A percentile compares a stretch with the other conserved stretches of the same genome.
phyloP scores from a whole-genome alignment of 1,284 basidiomycete genomes.

The Paramarasmius palmivorus region DNA sequence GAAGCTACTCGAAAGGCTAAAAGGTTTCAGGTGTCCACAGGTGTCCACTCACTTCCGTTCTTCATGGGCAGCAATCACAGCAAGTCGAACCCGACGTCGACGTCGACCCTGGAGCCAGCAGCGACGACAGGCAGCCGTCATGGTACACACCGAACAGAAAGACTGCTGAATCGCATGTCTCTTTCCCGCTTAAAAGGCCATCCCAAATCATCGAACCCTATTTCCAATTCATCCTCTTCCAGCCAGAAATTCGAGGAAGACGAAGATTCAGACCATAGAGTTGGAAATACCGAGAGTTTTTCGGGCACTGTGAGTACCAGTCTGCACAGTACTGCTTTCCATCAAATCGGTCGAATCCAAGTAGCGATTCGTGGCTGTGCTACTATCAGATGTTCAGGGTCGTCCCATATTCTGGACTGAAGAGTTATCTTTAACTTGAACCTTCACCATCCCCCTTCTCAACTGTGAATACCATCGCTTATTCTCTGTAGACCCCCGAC shows the following conservation, averaged over 20 bases:
- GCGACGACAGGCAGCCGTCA: not conserved
- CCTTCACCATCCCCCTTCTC: too few species aligned
- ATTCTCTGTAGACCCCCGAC: too few species aligned
- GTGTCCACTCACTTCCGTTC: too few species aligned
- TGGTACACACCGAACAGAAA: not conserved
- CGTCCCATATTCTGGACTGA: too few species aligned
- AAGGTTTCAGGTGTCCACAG: too few species aligned
- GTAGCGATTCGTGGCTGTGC: too few species aligned
- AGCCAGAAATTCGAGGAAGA: not conserved
- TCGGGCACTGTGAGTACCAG: not conserved
- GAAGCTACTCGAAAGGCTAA: too few species aligned
- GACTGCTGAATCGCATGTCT: constrained; percentile 2
- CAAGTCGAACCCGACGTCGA: not conserved
- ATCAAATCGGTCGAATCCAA: not conserved
- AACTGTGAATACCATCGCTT: too few species aligned
- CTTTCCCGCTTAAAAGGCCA: not conserved
- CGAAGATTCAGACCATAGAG: not conserved
- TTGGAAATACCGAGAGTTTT: not conserved
- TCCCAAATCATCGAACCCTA: not conserved
- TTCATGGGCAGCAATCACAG: constrained; percentile 1
- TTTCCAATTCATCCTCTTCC: not conserved
- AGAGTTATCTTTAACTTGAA: too few species aligned
- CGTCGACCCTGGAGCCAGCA: not conserved
- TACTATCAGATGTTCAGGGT: too few species aligned
- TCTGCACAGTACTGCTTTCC: not conserved